Evolutionary conservation across 305 asterid species (phyloP).

Genomic region (Plantago rigida): DNA sequence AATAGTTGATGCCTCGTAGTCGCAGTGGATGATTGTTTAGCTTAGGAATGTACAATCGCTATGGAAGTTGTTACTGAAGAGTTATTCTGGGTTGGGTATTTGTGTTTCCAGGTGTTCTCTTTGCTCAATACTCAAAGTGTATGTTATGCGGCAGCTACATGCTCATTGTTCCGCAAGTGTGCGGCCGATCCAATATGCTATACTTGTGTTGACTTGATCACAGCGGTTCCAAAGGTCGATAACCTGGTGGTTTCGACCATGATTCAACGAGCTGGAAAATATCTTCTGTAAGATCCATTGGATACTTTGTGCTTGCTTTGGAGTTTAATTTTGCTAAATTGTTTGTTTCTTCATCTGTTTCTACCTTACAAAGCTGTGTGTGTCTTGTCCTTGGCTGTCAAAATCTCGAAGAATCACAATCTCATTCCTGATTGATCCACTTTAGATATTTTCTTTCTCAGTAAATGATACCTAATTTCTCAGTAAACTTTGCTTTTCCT

Average conservation of each 20-base stretch:
- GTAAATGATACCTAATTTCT: no score
- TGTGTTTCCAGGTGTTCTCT: conserved; percentile 54
- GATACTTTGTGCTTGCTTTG: no score
- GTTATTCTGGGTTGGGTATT: conserved; percentile 15
- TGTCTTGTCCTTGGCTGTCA: no score
- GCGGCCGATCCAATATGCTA: conserved; percentile 75
- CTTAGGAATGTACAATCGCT: background rate
- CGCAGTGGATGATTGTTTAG: background rate
- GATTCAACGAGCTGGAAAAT: conserved; percentile 79
- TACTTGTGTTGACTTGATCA: conserved; percentile 57
- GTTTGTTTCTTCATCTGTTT: conserved; percentile 13
- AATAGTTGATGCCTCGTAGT: background rate
- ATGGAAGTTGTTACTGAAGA: background rate
- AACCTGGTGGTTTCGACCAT: conserved; percentile 60
- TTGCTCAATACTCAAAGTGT: conserved; percentile 63
- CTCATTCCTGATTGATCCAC: background rate
- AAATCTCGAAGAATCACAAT: no score
- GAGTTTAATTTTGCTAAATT: no score
- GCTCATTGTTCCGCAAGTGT: conserved; percentile 70
- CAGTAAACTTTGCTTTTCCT: no score
- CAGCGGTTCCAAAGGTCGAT: conserved; percentile 51
- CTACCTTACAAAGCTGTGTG: conserved; percentile 2
- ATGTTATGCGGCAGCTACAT: conserved; percentile 64
- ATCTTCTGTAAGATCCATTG: conserved; percentile 36
- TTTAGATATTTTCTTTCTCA: no score